Conservation (phyloP, 2,329 filamentous ascomycete genomes). For the Niveomyces coronatus region DNA sequence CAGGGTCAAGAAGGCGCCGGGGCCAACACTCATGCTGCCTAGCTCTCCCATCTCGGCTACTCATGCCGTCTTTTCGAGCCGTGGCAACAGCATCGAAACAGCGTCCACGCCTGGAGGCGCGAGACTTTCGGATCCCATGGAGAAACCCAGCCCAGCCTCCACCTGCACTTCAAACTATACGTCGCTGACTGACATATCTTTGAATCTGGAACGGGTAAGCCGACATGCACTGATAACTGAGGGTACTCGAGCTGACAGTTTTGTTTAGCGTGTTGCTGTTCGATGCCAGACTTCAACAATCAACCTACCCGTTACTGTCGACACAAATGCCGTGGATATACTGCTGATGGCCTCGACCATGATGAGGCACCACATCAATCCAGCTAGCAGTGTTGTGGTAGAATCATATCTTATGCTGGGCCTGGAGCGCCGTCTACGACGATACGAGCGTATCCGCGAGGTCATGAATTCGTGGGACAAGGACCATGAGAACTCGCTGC, state of each 20-base stretch:
- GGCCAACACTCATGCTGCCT: constrained; percentile 19
- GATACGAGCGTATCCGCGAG: constrained; percentile 78
- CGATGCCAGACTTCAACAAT: constrained; percentile 61
- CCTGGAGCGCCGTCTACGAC: constrained; percentile 70
- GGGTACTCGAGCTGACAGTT: background rate
- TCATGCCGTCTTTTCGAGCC: constrained; percentile 25
- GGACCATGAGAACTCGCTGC: constrained; percentile 65
- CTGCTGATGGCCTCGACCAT: constrained; percentile 55
- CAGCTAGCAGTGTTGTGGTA: constrained; percentile 57
- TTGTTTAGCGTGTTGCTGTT: constrained; percentile 53
- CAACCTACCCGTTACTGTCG: constrained; percentile 59
- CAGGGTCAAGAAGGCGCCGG: constrained; percentile 30
- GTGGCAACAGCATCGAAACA: constrained; percentile 23
- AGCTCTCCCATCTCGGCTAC: constrained; percentile 24
- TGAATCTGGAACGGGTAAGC: constrained; percentile 57
- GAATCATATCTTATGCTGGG: constrained; percentile 69
- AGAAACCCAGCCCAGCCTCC: background rate
- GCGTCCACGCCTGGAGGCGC: constrained; percentile 9
- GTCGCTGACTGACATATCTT: background rate
- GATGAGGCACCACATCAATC: constrained; percentile 54
- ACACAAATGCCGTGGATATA: constrained; percentile 66
- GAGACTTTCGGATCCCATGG: background rate
- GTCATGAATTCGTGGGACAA: constrained; percentile 89
- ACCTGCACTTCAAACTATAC: background rate
- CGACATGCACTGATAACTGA: constrained; percentile 2